phyloP scores from a whole-genome alignment of 768 basidiomycete species.

The Hygrocybe punicea region DNA sequence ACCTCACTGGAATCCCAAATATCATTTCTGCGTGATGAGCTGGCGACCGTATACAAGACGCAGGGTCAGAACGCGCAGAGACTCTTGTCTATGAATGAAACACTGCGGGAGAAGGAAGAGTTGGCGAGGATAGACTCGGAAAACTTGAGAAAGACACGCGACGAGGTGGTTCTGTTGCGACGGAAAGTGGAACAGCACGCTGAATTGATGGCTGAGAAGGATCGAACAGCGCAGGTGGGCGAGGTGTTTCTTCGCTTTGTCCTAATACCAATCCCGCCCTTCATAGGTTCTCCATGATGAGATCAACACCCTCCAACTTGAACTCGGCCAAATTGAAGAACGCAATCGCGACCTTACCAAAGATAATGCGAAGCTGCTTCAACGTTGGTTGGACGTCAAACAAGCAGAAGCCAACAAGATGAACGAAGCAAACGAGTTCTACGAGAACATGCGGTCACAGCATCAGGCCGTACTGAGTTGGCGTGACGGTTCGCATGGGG shows the following conservation, averaged over 20 bases:
- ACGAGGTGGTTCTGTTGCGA: constrained; percentile 66
- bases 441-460: constrained; percentile 79
- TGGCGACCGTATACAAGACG: constrained; percentile 92
- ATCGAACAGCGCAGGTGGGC: constrained; percentile 82
- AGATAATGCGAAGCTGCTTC: constrained; percentile 92
- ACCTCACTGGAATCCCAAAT: constrained; percentile 92
- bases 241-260: constrained; percentile 6
- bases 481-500: constrained; percentile 43
- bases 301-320: constrained; percentile 85
- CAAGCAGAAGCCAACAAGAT: constrained; percentile 89
- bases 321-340: constrained; percentile 85
- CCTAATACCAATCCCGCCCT: constrained; percentile 8
- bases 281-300: constrained; percentile 89
- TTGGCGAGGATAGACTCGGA: constrained; percentile 77
- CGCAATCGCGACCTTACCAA: constrained; percentile 82
- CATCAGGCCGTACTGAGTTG: constrained; percentile 61
- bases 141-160: constrained; percentile 68
- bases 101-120: constrained; percentile 90
- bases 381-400: constrained; percentile 96
- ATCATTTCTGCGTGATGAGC: constrained; percentile 84
- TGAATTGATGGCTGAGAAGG: constrained; percentile 85
- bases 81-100: constrained; percentile 90
- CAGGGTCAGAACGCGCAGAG: constrained; percentile 95
- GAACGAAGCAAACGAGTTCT: constrained; percentile 90
- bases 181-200: constrained; percentile 80